Evolutionary conservation across 805 yeast genomes (phyloP).

Genomic region (Hanseniaspora jakobsenii): DNA sequence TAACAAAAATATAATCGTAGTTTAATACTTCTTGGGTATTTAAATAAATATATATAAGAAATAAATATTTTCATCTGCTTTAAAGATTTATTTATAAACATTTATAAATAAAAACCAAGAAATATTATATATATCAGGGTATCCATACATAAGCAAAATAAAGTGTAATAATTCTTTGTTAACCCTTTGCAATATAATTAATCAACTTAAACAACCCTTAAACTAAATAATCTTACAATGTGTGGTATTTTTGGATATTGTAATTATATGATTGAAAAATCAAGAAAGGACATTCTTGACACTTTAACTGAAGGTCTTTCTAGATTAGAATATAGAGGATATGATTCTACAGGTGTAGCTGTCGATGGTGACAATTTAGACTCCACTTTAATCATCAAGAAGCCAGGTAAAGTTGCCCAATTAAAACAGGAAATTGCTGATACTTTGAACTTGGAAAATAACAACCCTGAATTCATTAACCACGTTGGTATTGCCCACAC

Average conservation of each 20-base stretch:
- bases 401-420: slow-evolving; percentile 82
- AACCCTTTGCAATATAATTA: no score
- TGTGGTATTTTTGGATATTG: slow-evolving; percentile 98
- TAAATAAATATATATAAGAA: no score
- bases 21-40: no score
- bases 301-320: slow-evolving; percentile 77
- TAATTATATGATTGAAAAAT: slow-evolving; percentile 81
- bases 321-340: slow-evolving; percentile 93
- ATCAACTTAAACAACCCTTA: neutral
- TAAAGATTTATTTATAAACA: no score
- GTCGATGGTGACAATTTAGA: slow-evolving; percentile 75
- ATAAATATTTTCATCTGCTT: no score
- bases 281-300: slow-evolving; percentile 85
- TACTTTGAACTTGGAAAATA: slow-evolving; percentile 16
- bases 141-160: no score
- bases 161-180: no score
- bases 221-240: slow-evolving; percentile 23
- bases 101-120: no score
- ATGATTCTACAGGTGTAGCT: slow-evolving; percentile 94
- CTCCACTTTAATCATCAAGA: slow-evolving; percentile 62
- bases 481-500: slow-evolving; percentile 98
- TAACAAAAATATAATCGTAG: no score
- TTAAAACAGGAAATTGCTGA: slow-evolving; percentile 53
- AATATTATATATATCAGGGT: no score
- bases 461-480: slow-evolving; percentile 53